A percentile compares a stretch with the other conserved stretches of the same genome.
Evolutionary conservation across 179 eudicot genomes (phyloP).

Genomic region (Silene noctiflora): DNA sequence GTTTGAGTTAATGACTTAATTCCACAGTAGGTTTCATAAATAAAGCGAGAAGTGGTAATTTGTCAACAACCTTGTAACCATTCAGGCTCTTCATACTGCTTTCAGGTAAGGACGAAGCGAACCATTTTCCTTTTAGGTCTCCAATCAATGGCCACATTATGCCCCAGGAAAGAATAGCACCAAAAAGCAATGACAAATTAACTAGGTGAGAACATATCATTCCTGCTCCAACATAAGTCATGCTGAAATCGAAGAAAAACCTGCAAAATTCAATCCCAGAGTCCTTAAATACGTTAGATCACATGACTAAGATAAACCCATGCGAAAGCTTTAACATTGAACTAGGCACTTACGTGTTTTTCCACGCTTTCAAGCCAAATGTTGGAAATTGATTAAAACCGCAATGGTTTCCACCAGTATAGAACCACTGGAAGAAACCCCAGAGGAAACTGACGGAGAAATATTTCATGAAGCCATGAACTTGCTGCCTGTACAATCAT

Average conservation of each 20-base stretch:
- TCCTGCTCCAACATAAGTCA: conserved; percentile 95
- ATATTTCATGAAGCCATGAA: conserved; percentile 63
- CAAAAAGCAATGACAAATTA: conserved; percentile 76
- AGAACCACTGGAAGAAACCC: conserved; percentile 89
- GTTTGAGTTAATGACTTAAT: too few relatives aligned
- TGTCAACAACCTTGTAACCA: conserved; percentile 69
- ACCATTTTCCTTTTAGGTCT: conserved; percentile 69
- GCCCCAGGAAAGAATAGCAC: conserved; percentile 88
- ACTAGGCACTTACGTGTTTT: conserved; percentile 48
- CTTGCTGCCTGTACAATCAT: conserved; percentile 70
- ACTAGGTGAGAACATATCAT: conserved; percentile 95
- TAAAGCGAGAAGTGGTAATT: not conserved
- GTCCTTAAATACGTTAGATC: not conserved
- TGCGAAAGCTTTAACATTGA: not conserved
- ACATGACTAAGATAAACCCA: not conserved
- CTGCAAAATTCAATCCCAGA: conserved; percentile 47
- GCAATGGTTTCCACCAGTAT: conserved; percentile 61
- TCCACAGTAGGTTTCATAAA: not conserved
- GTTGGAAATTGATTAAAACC: conserved; percentile 88
- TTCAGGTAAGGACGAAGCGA: conserved; percentile 46
- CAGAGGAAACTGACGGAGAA: conserved; percentile 77
- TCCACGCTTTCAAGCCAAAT: conserved; percentile 78
- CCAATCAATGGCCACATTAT: conserved; percentile 89
- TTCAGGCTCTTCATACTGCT: conserved; percentile 86
- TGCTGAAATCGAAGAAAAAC: conserved; percentile 87